Evolutionary conservation across 805 yeast genomes (phyloP).

Genomic region (Groenewaldozyma salmanticensis): DNA sequence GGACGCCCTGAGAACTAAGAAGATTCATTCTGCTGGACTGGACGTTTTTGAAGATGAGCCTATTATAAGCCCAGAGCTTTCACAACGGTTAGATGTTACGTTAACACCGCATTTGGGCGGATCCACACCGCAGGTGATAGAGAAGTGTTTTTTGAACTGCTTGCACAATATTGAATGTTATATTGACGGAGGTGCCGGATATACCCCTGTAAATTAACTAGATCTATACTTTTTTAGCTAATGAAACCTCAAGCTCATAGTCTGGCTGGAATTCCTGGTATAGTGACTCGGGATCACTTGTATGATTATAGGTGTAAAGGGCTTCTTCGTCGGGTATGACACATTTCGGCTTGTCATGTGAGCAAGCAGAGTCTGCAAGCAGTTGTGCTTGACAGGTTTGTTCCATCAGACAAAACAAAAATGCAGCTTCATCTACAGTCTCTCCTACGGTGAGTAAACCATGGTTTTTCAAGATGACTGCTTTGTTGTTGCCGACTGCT

Average conservation of each 20-base stretch:
- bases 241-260: slow-evolving; percentile 46
- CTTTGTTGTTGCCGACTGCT: slow-evolving; percentile 50
- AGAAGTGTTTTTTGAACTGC: not conserved
- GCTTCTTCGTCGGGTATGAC: slow-evolving; percentile 55
- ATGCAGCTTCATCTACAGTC: slow-evolving; percentile 70
- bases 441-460: slow-evolving; percentile 62
- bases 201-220: not conserved
- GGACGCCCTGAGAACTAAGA: slow-evolving; percentile 48
- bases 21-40: slow-evolving; percentile 54
- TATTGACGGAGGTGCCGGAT: not conserved
- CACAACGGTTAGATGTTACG: slow-evolving; percentile 51
- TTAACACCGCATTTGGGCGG: slow-evolving; percentile 67
- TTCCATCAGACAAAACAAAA: slow-evolving; percentile 53
- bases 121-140: slow-evolving; percentile 31
- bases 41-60: slow-evolving; percentile 68
- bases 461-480: slow-evolving; percentile 59
- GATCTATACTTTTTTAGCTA: no score
- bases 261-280: slow-evolving; percentile 72
- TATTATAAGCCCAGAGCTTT: slow-evolving; percentile 37
- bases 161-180: not conserved
- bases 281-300: slow-evolving; percentile 56
- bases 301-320: slow-evolving; percentile 49
- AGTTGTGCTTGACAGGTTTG: slow-evolving; percentile 57
- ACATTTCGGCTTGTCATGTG: slow-evolving; percentile 32
- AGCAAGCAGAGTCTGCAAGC: slow-evolving; percentile 47